These are phyloP conservation scores for Asterochloris erici DNA, from an alignment of 139 green algal species.

Conservation along the genomic window DNA sequence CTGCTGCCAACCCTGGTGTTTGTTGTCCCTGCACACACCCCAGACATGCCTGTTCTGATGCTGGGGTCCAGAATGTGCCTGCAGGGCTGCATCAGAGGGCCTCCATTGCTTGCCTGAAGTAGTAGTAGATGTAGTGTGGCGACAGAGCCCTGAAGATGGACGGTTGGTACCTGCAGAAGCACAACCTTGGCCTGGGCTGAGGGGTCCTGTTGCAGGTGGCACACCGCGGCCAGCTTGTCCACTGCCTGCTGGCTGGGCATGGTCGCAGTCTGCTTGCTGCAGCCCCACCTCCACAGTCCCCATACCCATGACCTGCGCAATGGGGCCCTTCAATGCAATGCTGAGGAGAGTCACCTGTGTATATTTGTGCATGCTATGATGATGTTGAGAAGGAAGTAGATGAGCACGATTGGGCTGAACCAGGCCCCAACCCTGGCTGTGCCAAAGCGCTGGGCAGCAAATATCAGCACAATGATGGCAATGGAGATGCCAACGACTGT, in stretches of 20 bases:
- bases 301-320: too few species aligned
- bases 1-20: background rate
- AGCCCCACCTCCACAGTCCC: too few species aligned
- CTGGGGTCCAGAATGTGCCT: too few species aligned
- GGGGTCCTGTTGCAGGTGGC: too few species aligned
- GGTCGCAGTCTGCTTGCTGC: too few species aligned
- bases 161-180: background rate
- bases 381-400: conserved; percentile 38
- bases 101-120: background rate
- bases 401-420: conserved; percentile 53
- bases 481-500: conserved; percentile 20
- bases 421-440: conserved; percentile 31
- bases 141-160: conserved; percentile 1
- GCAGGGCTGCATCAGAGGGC: too few species aligned
- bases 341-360: too few species aligned
- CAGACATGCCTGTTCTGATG: background rate
- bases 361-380: conserved; percentile 57
- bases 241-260: too few species aligned
- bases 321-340: too few species aligned
- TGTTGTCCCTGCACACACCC: background rate
- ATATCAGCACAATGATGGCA: conserved; percentile 43
- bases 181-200: too few species aligned
- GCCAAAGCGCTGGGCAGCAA: conserved; percentile 47
- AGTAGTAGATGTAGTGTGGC: conserved; percentile 10
- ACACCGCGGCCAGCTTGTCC: too few species aligned